phyloP scores from a whole-genome alignment of 495 filamentous ascomycete species.

The Aspergillus saccharolyticus region DNA sequence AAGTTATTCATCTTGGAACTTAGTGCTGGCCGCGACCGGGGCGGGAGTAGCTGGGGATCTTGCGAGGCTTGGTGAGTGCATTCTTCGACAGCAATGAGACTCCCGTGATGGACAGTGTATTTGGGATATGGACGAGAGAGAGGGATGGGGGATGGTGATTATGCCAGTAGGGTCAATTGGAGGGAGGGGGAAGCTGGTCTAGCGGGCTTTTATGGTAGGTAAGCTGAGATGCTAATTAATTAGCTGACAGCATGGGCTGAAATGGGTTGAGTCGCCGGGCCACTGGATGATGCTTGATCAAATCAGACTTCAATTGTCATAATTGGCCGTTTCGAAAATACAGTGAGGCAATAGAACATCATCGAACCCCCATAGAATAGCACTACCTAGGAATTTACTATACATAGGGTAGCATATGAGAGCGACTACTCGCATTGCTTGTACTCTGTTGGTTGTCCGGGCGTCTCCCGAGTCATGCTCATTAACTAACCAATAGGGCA shows the following conservation, averaged over 20 bases:
- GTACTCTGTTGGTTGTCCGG: too few species aligned
- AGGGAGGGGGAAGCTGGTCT: neutral
- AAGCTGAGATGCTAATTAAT: neutral
- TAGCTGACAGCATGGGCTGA: neutral
- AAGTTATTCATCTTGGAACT: slow-evolving; percentile 15
- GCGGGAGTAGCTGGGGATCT: slow-evolving; percentile 8
- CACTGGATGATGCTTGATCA: neutral
- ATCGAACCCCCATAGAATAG: too few species aligned
- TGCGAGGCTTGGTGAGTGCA: neutral
- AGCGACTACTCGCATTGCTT: too few species aligned
- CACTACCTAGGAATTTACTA: too few species aligned
- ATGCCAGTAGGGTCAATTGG: neutral
- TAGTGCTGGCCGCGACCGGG: slow-evolving; percentile 12
- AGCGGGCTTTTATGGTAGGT: neutral
- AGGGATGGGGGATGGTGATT: neutral
- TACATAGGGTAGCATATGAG: too few species aligned
- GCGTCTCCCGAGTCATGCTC: too few species aligned
- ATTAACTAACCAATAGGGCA: too few species aligned
- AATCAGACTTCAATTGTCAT: neutral
- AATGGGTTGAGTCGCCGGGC: neutral
- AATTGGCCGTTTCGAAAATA: too few species aligned
- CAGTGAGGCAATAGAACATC: too few species aligned
- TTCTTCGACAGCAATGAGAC: too few species aligned
- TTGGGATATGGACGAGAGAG: neutral
- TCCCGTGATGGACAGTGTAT: neutral